These are phyloP conservation scores for Petunia hybrid DNA, from an alignment of 305 asterid genomes.

Conservation along the genomic window DNA sequence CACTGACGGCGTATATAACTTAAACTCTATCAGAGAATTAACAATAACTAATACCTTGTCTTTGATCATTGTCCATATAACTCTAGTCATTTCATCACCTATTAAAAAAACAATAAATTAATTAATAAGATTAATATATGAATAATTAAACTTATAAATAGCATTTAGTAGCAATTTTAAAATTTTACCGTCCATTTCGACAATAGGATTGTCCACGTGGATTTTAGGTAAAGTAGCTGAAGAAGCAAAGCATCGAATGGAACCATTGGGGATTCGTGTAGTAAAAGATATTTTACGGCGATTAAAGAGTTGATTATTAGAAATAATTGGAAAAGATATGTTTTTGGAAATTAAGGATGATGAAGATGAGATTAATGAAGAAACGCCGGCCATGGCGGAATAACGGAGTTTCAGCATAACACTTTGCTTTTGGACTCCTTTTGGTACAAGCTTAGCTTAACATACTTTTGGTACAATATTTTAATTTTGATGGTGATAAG, in stretches of 20 bases:
- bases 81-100: conserved; percentile 96
- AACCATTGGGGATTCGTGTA: conserved; percentile 45
- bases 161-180: not conserved
- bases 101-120: conserved; percentile 12
- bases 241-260: conserved; percentile 68
- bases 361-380: conserved; percentile 47
- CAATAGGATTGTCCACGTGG: conserved; percentile 81
- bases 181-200: conserved; percentile 87
- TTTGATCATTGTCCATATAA: conserved; percentile 87
- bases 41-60: conserved; percentile 62
- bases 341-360: conserved; percentile 43
- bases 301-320: conserved; percentile 32
- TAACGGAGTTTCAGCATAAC: conserved; percentile 54
- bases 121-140: not conserved
- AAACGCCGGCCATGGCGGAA: conserved; percentile 62
- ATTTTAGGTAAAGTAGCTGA: conserved; percentile 47
- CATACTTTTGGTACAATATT: no score
- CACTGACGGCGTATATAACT: not conserved
- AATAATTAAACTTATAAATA: not conserved
- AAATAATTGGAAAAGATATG: conserved; percentile 38
- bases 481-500: no score
- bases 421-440: not conserved
- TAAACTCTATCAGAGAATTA: not conserved
- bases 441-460: no score
- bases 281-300: conserved; percentile 39